A percentile compares a stretch with the other conserved stretches of the same genome.
Conservation (phyloP, 192 early-diverging fungal genomes). For the Chytriomyces sp. region DNA sequence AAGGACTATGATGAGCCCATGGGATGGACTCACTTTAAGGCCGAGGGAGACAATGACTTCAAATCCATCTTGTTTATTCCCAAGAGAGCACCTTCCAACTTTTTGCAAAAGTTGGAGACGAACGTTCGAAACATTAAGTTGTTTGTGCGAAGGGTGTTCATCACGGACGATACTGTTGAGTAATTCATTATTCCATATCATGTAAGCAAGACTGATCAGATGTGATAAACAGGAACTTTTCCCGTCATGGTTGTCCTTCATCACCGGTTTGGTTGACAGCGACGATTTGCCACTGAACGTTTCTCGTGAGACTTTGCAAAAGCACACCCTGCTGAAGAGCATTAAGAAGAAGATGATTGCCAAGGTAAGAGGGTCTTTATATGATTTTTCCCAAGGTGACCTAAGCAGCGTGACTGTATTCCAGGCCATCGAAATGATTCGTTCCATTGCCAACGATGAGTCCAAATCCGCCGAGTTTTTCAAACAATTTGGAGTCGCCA, state of each 20-base stretch:
- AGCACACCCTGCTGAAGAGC: conserved; percentile 75
- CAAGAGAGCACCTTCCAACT: conserved; percentile 54
- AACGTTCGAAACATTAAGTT: conserved; percentile 80
- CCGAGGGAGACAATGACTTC: conserved; percentile 94
- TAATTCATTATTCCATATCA: conserved; percentile 2
- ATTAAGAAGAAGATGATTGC: conserved; percentile 89
- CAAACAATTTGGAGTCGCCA: conserved; percentile 70
- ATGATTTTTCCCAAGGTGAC: neutral
- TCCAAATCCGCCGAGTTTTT: conserved; percentile 66
- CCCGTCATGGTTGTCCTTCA: conserved; percentile 90
- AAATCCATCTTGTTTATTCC: conserved; percentile 87
- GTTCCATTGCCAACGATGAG: conserved; percentile 60
- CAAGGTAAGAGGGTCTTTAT: conserved; percentile 52
- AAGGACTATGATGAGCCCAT: conserved; percentile 77
- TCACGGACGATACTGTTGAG: conserved; percentile 79
- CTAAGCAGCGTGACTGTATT: neutral
- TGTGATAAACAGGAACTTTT: conserved; percentile 69
- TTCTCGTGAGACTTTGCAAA: conserved; percentile 96
- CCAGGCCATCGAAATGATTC: conserved; percentile 79
- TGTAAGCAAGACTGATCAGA: neutral
- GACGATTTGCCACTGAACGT: conserved; percentile 98
- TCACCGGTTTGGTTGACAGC: conserved; percentile 92
- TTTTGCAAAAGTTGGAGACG: conserved; percentile 45
- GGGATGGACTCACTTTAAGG: conserved; percentile 87
- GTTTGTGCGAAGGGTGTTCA: conserved; percentile 96